Base-by-base conservation (phyloP, 148 eudicot genomes). In the Spergularia marina region DNA sequence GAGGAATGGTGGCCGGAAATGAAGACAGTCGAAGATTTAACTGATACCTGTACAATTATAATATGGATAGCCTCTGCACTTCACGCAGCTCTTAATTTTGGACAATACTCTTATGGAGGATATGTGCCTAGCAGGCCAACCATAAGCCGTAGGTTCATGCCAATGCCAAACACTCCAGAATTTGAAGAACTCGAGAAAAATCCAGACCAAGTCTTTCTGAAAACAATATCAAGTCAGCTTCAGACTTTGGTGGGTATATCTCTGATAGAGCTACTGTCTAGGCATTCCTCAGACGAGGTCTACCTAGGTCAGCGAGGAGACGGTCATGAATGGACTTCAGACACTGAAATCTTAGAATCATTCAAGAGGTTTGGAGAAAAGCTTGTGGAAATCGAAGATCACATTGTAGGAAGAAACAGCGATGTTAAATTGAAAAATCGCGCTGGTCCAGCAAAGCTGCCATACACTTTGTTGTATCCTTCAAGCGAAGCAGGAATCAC, bases 1-100 rank as follows among this genome's bases (percentile, higher is more conserved):
- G 89, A 87, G 61, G 55, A 79, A 3, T 89, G 97, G 92, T 92
- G 98, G 98, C 91, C 90, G 7, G 53, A 80, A 67, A 86, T 92
- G 90, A 83, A 87, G n/a, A 81, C 91, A 10, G 12, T 65, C 0
- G 64, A 86, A 10, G 88, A 90, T 5, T 77, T 90, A 2, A 77
- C 80, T 30, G 67, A 86, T 25, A 73, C 86, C 0, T 90, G 94
- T 80, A 86, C 91, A 15, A 92, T 77, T 17, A 83, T 90, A 63
- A 90, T 90, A 78, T 92, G 95, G 95, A 56, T 85, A 4, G 89
- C 97, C 16, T 92, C 97, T 53, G 97, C 97, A 41, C 90, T 92
- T 12, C 97, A 92, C 54, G 97, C 97, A 18, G 94, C 97, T 4
- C 80, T 92, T 7, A 92, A 92, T 60, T 92, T 87, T 20, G 97